A percentile compares a stretch with the other conserved stretches of the same genome.
These are phyloP conservation scores for Talaromyces pinophilus DNA, from an alignment of 2,329 filamentous ascomycete genomes.

Conservation along the genomic window DNA sequence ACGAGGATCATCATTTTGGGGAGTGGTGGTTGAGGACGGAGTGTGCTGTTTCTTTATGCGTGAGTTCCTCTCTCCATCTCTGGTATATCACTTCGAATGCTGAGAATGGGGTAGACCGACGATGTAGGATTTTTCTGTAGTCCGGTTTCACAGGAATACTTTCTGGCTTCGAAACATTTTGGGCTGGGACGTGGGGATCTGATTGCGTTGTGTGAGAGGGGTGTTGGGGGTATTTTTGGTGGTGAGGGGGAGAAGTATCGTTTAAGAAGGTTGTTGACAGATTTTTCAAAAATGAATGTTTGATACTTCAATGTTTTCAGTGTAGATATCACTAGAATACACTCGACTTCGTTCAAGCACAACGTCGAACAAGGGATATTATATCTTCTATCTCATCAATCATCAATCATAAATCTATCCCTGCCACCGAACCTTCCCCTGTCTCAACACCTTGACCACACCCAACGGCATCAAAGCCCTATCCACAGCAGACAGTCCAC, in stretches of 20 bases:
- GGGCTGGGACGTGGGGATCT: slow-evolving; percentile 52
- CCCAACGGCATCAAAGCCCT: slow-evolving; percentile 46
- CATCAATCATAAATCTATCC: slow-evolving; percentile 30
- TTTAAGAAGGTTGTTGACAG: slow-evolving; percentile 28
- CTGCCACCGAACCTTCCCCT: slow-evolving; percentile 46
- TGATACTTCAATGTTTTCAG: no score
- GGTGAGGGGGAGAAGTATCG: slow-evolving; percentile 59
- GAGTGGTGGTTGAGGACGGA: slow-evolving; percentile 62
- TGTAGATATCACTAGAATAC: not conserved
- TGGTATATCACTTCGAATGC: not conserved
- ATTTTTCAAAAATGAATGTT: slow-evolving; percentile 25
- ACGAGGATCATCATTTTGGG: slow-evolving; percentile 73
- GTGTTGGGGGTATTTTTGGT: slow-evolving; percentile 67
- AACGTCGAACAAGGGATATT: not conserved
- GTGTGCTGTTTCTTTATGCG: slow-evolving; percentile 66
- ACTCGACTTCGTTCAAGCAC: not conserved
- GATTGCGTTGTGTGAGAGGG: slow-evolving; percentile 60
- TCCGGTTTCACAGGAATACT: slow-evolving; percentile 73
- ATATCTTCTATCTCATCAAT: not conserved
- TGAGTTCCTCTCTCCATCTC: slow-evolving; percentile 49
- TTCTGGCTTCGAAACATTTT: slow-evolving; percentile 71
- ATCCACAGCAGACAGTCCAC: slow-evolving; percentile 44
- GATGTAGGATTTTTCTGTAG: slow-evolving; percentile 82
- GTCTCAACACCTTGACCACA: slow-evolving; percentile 45
- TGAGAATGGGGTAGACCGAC: slow-evolving; percentile 64